A percentile compares a stretch with the other conserved stretches of the same genome.
phyloP scores from a whole-genome alignment of 2,329 filamentous ascomycete species.

The Claviceps paspali region DNA sequence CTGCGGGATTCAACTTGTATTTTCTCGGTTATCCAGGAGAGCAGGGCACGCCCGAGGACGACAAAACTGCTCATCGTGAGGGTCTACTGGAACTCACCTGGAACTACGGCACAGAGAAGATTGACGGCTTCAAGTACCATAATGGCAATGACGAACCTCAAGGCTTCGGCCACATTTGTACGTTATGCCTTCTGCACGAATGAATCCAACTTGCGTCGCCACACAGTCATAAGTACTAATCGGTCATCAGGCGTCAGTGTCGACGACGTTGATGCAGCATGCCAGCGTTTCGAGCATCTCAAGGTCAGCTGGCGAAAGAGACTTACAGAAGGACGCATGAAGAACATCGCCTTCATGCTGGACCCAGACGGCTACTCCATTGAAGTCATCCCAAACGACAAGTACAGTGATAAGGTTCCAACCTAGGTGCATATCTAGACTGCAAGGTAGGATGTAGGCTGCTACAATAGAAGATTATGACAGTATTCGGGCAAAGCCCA shows the following conservation, averaged over 20 bases:
- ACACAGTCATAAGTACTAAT: slow-evolving; percentile 9
- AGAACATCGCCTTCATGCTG: slow-evolving; percentile 80
- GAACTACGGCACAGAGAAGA: slow-evolving; percentile 73
- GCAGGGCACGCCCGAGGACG: slow-evolving; percentile 35
- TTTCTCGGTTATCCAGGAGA: slow-evolving; percentile 67
- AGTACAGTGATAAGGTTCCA: slow-evolving; percentile 16
- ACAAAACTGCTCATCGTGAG: slow-evolving; percentile 51
- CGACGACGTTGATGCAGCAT: slow-evolving; percentile 79
- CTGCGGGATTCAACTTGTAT: slow-evolving; percentile 73
- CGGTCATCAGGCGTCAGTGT: slow-evolving; percentile 51
- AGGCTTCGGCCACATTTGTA: slow-evolving; percentile 88
- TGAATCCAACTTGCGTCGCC: not conserved
- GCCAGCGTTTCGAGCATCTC: slow-evolving; percentile 67
- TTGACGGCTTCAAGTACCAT: slow-evolving; percentile 73
- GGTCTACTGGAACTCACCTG: slow-evolving; percentile 84
- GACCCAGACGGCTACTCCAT: slow-evolving; percentile 84
- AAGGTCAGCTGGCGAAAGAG: slow-evolving; percentile 89
- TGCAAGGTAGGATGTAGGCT: not conserved
- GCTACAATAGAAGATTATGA: not conserved
- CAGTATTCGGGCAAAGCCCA: not conserved
- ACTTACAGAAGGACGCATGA: slow-evolving; percentile 83
- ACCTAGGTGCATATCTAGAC: not conserved
- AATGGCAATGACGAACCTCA: slow-evolving; percentile 84
- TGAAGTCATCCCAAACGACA: slow-evolving; percentile 60
- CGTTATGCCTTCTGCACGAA: slow-evolving; percentile 16